phyloP scores from a whole-genome alignment of 352 stramenopile genomes.

The Phytophthora pinifolia region DNA sequence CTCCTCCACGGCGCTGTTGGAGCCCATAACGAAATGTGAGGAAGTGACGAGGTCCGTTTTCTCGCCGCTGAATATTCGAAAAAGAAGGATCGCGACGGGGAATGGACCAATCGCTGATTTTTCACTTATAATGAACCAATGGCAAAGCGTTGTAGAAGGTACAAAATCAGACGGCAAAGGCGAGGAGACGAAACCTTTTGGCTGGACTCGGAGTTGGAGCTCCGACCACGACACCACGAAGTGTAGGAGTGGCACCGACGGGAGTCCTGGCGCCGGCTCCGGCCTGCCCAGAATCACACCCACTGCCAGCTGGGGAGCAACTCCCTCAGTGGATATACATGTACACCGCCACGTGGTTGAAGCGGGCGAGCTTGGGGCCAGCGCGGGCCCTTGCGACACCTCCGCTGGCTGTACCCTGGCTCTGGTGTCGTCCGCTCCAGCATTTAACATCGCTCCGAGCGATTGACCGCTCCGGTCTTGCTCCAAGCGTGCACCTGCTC shows the following conservation, averaged over 20 bases:
- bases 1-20: conserved; percentile 48
- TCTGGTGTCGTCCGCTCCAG: conserved; percentile 2
- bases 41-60: conserved; percentile 7
- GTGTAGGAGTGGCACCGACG: conserved; percentile 14
- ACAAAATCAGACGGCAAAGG: conserved; percentile 16
- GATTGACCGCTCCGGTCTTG: conserved; percentile 20
- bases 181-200: conserved; percentile 10
- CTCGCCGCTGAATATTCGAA: conserved; percentile 32
- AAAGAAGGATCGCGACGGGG: conserved; percentile 18
- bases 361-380: conserved; percentile 2
- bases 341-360: conserved; percentile 9
- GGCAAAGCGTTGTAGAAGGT: neutral
- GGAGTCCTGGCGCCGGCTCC: conserved; percentile 12
- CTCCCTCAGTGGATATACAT: conserved; percentile 6
- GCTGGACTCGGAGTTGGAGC: neutral
- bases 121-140: conserved; percentile 18
- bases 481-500: conserved; percentile 18
- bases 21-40: conserved; percentile 29
- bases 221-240: conserved; percentile 22
- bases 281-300: neutral
- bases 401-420: conserved; percentile 13
- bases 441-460: conserved; percentile 26
- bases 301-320: conserved; percentile 5
- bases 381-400: conserved; percentile 19
- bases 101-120: conserved; percentile 25